Evolutionary conservation across 768 basidiomycete species (phyloP), one percentile per base, ranked within the genome.

Genomic region (Ramaria sp.): DNA sequence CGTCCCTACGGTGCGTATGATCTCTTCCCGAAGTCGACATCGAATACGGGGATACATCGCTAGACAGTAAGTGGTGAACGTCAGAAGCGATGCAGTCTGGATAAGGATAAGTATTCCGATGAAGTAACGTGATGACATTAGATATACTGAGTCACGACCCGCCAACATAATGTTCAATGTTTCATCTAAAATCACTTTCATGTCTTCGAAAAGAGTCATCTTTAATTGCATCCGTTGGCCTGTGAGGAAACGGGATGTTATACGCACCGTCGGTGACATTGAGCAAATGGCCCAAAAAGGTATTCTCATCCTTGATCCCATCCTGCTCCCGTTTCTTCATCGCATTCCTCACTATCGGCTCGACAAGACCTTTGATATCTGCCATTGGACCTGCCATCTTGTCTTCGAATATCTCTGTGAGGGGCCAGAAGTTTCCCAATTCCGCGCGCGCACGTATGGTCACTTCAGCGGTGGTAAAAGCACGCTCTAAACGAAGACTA

Each of bases 401-500:
- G 62, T 82, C 78, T 36, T 63, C 62, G 70, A 71, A 76, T 44
- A 81, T 73, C 62, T 84, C 81, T 3, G 61, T 50, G 8, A 82
- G 61, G 2, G 76, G 74, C 81, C 81, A 82, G 13, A 70, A 61
- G 22, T 52, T 57, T 5, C 78, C 76, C 16, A 71, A 62, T 8
- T 72, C 66, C 9, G 63, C 55, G 15, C 81, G 71, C 28, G 65
- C 57, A 1, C 75, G 60, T 1, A 70, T 69, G 24, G 66, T 60
- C 3, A 62, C 59, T 62, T 83, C 80, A 3, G 75, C 77, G 49
- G 71, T 65, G 15, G 69, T 63, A 60, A 83, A 82, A 0, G 81
- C 75, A 28, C 64, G 61, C 1, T 73, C 69, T 60, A 83, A 81
- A 0, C 67, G 78, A 81, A 69, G 0, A 69, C 65, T 25, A 72